phyloP scores from a whole-genome alignment of 2,329 filamentous ascomycete genomes.

The Sarocladium strictum region DNA sequence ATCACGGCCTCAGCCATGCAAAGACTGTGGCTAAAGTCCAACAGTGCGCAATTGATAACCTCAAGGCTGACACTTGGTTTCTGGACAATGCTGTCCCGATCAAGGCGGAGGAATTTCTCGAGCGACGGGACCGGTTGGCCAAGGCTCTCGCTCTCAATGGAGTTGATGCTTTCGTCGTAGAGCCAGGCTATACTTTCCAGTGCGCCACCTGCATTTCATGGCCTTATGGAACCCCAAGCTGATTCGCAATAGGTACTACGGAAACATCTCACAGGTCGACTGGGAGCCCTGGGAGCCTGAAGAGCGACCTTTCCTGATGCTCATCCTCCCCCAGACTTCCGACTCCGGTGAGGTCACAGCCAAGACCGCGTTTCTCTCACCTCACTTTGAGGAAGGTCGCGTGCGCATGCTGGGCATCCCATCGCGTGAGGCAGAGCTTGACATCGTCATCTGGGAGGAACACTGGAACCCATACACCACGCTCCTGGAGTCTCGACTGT shows the following conservation, averaged over 20 bases:
- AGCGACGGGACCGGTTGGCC: constrained; percentile 51
- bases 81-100: constrained; percentile 43
- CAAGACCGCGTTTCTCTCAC: constrained; percentile 52
- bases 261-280: constrained; percentile 52
- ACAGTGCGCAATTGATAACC: constrained; percentile 46
- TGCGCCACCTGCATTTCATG: constrained; percentile 20
- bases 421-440: constrained; percentile 38
- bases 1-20: not conserved
- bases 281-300: constrained; percentile 63
- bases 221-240: not conserved
- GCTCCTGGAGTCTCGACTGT: constrained; percentile 38
- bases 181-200: constrained; percentile 60
- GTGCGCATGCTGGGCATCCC: constrained; percentile 55
- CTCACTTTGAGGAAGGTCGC: constrained; percentile 55
- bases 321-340: constrained; percentile 43
- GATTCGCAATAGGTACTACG: constrained; percentile 41
- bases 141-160: constrained; percentile 43
- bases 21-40: constrained; percentile 14
- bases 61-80: constrained; percentile 44
- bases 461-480: constrained; percentile 59
- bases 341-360: constrained; percentile 37
- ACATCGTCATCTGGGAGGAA: constrained; percentile 56
- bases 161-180: constrained; percentile 54
- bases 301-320: constrained; percentile 57
- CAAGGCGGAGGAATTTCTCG: constrained; percentile 43